These are phyloP conservation scores for Avena eriantha DNA, from an alignment of 176 grass and related monocot species.

Conservation along the genomic window DNA sequence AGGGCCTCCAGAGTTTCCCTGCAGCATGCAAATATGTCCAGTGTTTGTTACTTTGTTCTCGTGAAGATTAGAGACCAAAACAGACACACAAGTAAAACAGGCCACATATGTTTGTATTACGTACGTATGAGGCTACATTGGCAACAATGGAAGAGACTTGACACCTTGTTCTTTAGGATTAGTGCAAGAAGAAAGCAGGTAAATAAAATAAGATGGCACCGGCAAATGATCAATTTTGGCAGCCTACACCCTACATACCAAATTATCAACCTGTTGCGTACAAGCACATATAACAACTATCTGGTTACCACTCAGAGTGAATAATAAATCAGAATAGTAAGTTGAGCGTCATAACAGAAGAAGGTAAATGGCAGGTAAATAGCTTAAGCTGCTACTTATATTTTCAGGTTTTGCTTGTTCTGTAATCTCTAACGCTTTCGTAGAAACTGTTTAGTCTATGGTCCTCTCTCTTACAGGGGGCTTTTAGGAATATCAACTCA, in stretches of 20 bases:
- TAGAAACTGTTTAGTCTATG: neutral
- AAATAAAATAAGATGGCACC: slow-evolving; percentile 3
- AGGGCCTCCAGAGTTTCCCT: slow-evolving; percentile 91
- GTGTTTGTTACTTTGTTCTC: neutral
- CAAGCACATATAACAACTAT: neutral
- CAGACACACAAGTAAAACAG: slow-evolving; percentile 11
- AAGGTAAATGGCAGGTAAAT: neutral
- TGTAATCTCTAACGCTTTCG: neutral
- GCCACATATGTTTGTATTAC: slow-evolving; percentile 7
- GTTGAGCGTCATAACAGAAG: neutral
- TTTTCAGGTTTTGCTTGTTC: neutral
- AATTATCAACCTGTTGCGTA: neutral
- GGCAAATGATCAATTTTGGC: neutral
- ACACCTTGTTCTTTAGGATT: neutral
- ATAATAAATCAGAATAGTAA: slow-evolving; percentile 4
- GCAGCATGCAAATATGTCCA: slow-evolving; percentile 16
- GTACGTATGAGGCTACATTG: neutral
- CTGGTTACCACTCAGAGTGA: neutral
- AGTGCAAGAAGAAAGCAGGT: slow-evolving; percentile 24
- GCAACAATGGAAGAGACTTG: neutral
- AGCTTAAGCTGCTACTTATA: neutral
- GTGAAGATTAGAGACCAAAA: slow-evolving; percentile 20
- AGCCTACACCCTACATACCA: neutral
- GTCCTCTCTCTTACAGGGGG: neutral
- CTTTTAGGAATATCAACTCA: neutral